A percentile compares a stretch with the other conserved stretches of the same genome.
These are phyloP conservation scores for Chaetothyriales sp. DNA, from an alignment of 2,329 filamentous ascomycete genomes.

Conservation along the genomic window DNA sequence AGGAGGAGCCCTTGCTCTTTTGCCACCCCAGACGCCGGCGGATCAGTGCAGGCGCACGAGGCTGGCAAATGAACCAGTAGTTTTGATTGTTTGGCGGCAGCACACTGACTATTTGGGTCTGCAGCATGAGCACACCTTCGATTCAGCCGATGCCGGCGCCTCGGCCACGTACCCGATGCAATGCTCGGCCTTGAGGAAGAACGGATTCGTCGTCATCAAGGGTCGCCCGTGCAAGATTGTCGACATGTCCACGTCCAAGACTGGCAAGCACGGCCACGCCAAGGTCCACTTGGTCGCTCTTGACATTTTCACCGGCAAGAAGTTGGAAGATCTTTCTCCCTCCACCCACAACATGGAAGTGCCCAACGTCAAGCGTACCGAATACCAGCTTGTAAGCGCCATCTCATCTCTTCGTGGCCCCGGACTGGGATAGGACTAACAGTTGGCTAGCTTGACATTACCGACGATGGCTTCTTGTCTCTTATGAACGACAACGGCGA, in stretches of 20 bases:
- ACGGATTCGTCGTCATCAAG: conserved; percentile 97
- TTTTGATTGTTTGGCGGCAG: neutral
- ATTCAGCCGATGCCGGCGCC: conserved; percentile 89
- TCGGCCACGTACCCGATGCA: conserved; percentile 94
- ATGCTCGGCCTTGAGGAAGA: conserved; percentile 99
- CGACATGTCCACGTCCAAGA: conserved; percentile 99
- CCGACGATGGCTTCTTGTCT: conserved; percentile 86
- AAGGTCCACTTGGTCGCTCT: conserved; percentile 97
- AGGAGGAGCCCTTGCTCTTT: neutral
- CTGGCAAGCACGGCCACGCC: conserved; percentile 99
- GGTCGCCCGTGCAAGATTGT: conserved; percentile 99
- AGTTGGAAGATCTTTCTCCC: conserved; percentile 96
- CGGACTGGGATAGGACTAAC: neutral
- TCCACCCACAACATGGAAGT: conserved; percentile 85
- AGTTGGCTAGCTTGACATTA: conserved; percentile 63
- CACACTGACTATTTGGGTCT: neutral
- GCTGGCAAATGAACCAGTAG: neutral
- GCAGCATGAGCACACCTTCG: conserved; percentile 68
- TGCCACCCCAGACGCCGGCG: neutral
- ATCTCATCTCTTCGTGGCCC: neutral
- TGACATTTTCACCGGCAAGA: conserved; percentile 99
- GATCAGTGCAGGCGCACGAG: neutral
- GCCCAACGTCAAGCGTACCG: conserved; percentile 76
- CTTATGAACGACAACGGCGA: conserved; percentile 78
- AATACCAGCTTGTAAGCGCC: conserved; percentile 80